A percentile compares a stretch with the other conserved stretches of the same genome.
Evolutionary conservation across 2,329 filamentous ascomycete genomes (phyloP).

Genomic region (Cadophora sp.): DNA sequence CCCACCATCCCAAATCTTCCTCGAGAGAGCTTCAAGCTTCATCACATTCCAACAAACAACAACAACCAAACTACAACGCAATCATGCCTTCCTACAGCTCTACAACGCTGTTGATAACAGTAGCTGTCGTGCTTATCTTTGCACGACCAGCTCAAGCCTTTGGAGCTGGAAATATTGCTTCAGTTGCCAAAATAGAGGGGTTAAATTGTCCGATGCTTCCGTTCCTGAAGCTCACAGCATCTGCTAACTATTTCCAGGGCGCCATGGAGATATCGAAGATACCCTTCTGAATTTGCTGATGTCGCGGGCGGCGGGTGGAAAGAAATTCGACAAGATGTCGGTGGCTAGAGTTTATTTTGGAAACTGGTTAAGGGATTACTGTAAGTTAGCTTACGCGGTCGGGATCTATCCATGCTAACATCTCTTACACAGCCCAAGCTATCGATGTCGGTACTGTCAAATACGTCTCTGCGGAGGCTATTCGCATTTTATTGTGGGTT

Average conservation of each 20-base stretch:
- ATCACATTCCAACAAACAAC: constrained; percentile 18
- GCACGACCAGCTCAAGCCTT: constrained; percentile 76
- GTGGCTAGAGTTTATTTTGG: constrained; percentile 94
- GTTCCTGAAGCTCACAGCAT: constrained; percentile 8
- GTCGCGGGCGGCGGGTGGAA: constrained; percentile 66
- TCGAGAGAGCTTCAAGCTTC: constrained; percentile 12
- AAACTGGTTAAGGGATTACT: constrained; percentile 94
- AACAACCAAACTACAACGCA: constrained; percentile 19
- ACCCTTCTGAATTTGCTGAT: constrained; percentile 75
- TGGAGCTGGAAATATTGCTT: constrained; percentile 87
- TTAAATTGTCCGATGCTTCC: constrained; percentile 69
- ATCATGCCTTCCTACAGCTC: constrained; percentile 41
- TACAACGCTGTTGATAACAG: constrained; percentile 39
- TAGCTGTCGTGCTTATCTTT: constrained; percentile 69
- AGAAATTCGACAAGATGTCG: constrained; percentile 88
- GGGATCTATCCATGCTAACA: not conserved
- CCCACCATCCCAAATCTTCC: constrained; percentile 8
- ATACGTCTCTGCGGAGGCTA: constrained; percentile 87
- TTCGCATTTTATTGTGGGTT: constrained; percentile 86
- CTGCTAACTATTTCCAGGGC: constrained; percentile 56
- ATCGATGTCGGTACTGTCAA: constrained; percentile 94
- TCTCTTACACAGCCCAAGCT: constrained; percentile 66
- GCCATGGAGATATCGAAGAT: constrained; percentile 93
- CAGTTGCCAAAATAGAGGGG: constrained; percentile 80
- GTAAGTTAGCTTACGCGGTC: constrained; percentile 32